Evolutionary conservation across 2,329 filamentous ascomycete genomes (phyloP).

Genomic region (Epichloe amarillans): DNA sequence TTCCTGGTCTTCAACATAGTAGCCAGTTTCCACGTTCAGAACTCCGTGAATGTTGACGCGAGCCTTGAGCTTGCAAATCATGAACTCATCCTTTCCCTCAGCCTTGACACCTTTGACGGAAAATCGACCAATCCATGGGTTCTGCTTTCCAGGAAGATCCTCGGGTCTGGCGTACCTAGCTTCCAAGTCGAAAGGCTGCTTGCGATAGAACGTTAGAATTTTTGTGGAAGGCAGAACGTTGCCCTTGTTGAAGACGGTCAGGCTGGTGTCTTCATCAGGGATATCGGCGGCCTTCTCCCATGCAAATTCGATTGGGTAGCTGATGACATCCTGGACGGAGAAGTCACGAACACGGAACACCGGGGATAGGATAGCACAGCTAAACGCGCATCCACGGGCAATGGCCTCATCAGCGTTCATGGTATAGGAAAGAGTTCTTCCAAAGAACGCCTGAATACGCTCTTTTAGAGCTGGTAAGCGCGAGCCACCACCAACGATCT

Average conservation of each 20-base stretch:
- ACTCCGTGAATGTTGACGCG: constrained; percentile 93
- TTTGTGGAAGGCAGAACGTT: constrained; percentile 97
- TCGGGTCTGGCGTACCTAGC: constrained; percentile 86
- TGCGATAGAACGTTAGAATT: constrained; percentile 98
- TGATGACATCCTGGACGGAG: constrained; percentile 90
- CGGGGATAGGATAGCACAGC: constrained; percentile 91
- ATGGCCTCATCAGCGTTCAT: constrained; percentile 97
- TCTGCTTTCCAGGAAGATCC: constrained; percentile 72
- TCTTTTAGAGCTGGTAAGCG: constrained; percentile 91
- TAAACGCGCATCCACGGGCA: constrained; percentile 90
- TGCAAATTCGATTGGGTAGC: constrained; percentile 95
- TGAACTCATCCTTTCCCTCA: constrained; percentile 88
- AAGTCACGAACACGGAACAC: constrained; percentile 99
- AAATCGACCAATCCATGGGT: constrained; percentile 94
- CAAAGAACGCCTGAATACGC: constrained; percentile 78
- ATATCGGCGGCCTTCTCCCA: constrained; percentile 99
- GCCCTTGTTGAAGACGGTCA: constrained; percentile 95
- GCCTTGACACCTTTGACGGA: constrained; percentile 96
- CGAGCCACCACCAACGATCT: constrained; percentile 88
- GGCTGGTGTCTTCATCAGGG: constrained; percentile 91
- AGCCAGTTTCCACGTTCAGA: constrained; percentile 90
- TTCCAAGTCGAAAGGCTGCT: constrained; percentile 93
- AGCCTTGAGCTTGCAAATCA: constrained; percentile 99
- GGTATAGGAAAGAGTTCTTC: constrained; percentile 86
- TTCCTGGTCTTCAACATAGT: constrained; percentile 96